Evolutionary conservation across 148 eudicot species (phyloP), one percentile per base, ranked within the genome.

Genomic region (Silene conica): DNA sequence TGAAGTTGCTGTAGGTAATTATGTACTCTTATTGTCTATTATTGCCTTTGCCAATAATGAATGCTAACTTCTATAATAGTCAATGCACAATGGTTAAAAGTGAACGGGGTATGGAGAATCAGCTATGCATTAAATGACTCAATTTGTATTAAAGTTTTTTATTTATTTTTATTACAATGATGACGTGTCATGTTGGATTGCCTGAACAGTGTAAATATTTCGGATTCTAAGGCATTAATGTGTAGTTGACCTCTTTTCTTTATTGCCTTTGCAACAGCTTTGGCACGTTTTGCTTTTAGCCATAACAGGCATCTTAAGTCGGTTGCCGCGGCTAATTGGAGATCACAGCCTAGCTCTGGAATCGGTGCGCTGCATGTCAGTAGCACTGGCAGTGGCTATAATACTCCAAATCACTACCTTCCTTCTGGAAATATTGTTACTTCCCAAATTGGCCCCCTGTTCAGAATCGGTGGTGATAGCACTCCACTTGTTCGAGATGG

Each of bases 251-350:
- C 58, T 52, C 4, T 58, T 63, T 62, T 41, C 20, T 14, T 41
- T 52, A 34, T 28, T 77, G n/a, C 67, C 43, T 23, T 74, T 65
- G 28, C 65, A 76, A 83, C 97, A 95, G 98, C 97, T 82, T 80
- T 95, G 78, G 86, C 96, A 25, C 93, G 97, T 52, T 95, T 92
- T 82, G 93, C 98, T 67, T 90, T 90, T 84, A 96, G 97, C 57
- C 97, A 95, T 85, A 95, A 85, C 73, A 87, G 82, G 83, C 92
- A 95, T 82, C 90, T 95, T 62, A 95, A 95, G 81, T 79, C 89
- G 64, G 88, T 88, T 69, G 97, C 97, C 83, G 93, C 90, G 41
- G 83, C 92, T 73, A 82, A 85, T 78, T 87, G 87, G 89, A 95
- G 89, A 80, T 82, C 92, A 73, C 98, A 92, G 78, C 78, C 92